These are phyloP conservation scores for Achaetomiella virescens DNA, from an alignment of 495 filamentous ascomycete genomes.

Conservation along the genomic window DNA sequence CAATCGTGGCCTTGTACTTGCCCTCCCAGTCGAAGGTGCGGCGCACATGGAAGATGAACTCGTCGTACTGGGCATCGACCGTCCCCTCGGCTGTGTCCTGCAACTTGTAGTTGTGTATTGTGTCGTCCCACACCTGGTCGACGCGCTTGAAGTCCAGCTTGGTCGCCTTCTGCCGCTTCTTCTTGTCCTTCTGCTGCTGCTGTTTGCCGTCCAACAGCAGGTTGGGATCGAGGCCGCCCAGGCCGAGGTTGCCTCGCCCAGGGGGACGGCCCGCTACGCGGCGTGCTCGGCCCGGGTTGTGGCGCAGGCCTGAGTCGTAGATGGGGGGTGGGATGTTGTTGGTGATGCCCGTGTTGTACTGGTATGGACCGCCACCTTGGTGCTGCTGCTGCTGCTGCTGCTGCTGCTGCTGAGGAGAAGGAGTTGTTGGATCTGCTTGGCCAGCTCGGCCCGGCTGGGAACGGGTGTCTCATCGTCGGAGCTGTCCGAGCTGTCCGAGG, in stretches of 20 bases:
- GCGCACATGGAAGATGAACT: slow-evolving; percentile 81
- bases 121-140: slow-evolving; percentile 75
- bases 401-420: slow-evolving; percentile 18
- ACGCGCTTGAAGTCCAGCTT: slow-evolving; percentile 81
- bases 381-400: slow-evolving; percentile 20
- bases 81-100: slow-evolving; percentile 71
- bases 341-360: slow-evolving; percentile 2
- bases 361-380: slow-evolving; percentile 22
- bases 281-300: neutral
- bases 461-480: slow-evolving; percentile 18
- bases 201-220: slow-evolving; percentile 37
- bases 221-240: slow-evolving; percentile 17
- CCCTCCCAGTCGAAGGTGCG: slow-evolving; percentile 85
- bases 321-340: slow-evolving; percentile 10
- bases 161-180: slow-evolving; percentile 43
- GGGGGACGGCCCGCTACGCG: slow-evolving; percentile 6
- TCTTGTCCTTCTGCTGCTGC: slow-evolving; percentile 39
- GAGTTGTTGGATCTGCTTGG: slow-evolving; percentile 22
- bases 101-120: slow-evolving; percentile 76
- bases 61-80: slow-evolving; percentile 69
- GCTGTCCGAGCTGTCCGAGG: slow-evolving; percentile 22
- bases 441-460: slow-evolving; percentile 15
- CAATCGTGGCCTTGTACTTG: slow-evolving; percentile 67
- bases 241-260: slow-evolving; percentile 6
- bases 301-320: slow-evolving; percentile 9